A percentile compares a stretch with the other conserved stretches of the same genome.
Conservation (phyloP, 495 filamentous ascomycete species). For the Hypoxylon lenormandii region DNA sequence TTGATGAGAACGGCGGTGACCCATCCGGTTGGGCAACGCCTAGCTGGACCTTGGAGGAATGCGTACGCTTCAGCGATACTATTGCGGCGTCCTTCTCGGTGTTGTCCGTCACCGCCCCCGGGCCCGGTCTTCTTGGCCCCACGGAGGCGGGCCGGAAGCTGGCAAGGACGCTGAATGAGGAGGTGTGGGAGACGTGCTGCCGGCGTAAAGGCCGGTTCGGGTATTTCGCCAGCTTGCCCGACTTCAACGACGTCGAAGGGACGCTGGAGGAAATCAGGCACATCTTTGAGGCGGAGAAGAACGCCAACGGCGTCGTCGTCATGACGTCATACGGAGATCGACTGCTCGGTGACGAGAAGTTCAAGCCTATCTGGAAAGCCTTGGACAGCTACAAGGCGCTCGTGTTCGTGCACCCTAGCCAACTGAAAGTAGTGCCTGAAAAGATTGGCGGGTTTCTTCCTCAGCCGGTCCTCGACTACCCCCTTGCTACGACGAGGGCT, state of each 20-base stretch:
- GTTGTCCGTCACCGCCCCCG: background rate
- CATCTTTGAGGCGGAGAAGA: slow-evolving; percentile 5
- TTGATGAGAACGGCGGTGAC: background rate
- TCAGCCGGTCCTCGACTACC: slow-evolving; percentile 1
- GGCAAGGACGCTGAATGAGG: background rate
- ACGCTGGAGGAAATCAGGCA: background rate
- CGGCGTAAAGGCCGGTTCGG: slow-evolving; percentile 1
- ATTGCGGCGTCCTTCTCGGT: background rate
- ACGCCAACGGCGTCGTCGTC: slow-evolving; percentile 1
- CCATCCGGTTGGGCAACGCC: slow-evolving; percentile 1
- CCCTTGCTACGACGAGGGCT: slow-evolving; percentile 1
- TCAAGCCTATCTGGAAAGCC: slow-evolving; percentile 1
- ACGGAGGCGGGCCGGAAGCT: background rate
- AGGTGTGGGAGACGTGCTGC: background rate
- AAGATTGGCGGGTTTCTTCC: slow-evolving; percentile 1
- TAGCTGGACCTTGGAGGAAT: background rate
- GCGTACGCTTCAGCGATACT: background rate
- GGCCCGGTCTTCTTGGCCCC: background rate
- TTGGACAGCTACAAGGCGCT: background rate
- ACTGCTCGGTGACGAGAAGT: slow-evolving; percentile 1
- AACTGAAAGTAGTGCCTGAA: background rate
- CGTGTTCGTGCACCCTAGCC: background rate
- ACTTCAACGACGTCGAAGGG: slow-evolving; percentile 2
- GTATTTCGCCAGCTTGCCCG: slow-evolving; percentile 2
- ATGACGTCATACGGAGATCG: slow-evolving; percentile 9